Conservation (phyloP, 2,329 filamentous ascomycete species). For the Zasmidium cellare region DNA sequence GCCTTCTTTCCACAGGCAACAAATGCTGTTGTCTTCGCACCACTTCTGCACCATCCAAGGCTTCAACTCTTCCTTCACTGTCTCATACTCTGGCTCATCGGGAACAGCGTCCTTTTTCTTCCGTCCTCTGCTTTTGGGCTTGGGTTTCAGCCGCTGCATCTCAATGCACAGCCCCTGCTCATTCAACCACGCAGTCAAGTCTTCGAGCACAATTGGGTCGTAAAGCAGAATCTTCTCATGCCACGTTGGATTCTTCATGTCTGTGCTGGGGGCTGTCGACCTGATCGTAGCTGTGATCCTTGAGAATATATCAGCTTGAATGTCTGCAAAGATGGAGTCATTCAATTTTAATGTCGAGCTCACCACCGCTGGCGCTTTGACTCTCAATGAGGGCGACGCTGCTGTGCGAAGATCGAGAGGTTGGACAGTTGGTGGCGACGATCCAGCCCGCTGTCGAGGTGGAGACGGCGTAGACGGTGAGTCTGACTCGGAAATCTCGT, state of each 20-base stretch:
- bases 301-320: conserved; percentile 43
- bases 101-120: conserved; percentile 47
- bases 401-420: conserved; percentile 23
- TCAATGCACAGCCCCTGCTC: conserved; percentile 27
- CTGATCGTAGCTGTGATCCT: conserved; percentile 53
- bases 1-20: conserved; percentile 70
- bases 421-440: conserved; percentile 21
- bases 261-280: conserved; percentile 41
- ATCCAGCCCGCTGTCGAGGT: conserved; percentile 29
- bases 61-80: conserved; percentile 32
- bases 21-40: conserved; percentile 86
- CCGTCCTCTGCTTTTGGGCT: conserved; percentile 14
- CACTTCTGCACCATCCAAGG: conserved; percentile 74
- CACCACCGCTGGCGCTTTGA: conserved; percentile 2
- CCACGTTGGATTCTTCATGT: conserved; percentile 62
- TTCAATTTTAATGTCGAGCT: conserved; percentile 23
- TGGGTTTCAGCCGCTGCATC: conserved; percentile 12
- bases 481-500: conserved; percentile 37
- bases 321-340: conserved; percentile 31
- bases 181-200: conserved; percentile 81
- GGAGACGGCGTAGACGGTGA: conserved; percentile 32
- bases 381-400: conserved; percentile 9
- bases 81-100: conserved; percentile 22
- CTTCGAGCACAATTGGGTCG: conserved; percentile 85
- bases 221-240: conserved; percentile 93